Conservation (phyloP, 352 stramenopile species). For the Blastocystis sp. region DNA sequence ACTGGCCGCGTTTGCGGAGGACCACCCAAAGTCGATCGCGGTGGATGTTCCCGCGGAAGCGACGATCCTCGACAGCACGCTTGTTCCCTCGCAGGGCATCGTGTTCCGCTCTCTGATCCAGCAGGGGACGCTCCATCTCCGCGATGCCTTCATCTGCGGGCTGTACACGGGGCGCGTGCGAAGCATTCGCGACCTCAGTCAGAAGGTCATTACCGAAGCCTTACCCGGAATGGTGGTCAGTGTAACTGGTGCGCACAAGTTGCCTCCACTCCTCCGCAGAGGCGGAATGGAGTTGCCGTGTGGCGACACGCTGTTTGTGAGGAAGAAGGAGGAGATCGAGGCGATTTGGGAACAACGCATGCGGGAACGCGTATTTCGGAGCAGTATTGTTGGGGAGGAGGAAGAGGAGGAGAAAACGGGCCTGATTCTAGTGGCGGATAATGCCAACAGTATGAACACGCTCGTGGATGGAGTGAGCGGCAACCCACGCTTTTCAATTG, state of each 20-base stretch:
- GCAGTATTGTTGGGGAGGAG: neutral
- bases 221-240: constrained; percentile 47
- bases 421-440: constrained; percentile 51
- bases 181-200: constrained; percentile 17
- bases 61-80: constrained; percentile 32
- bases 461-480: constrained; percentile 1
- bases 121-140: constrained; percentile 2
- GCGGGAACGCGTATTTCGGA: constrained; percentile 19
- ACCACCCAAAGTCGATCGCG: neutral
- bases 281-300: neutral
- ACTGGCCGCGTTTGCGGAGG: neutral
- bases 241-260: constrained; percentile 4
- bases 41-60: constrained; percentile 42
- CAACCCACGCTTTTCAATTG: neutral
- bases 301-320: constrained; percentile 53
- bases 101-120: constrained; percentile 41
- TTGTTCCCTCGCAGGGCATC: constrained; percentile 61
- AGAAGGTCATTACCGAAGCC: neutral
- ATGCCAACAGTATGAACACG: constrained; percentile 49
- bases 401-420: constrained; percentile 1
- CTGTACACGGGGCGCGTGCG: constrained; percentile 43
- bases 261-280: constrained; percentile 12
- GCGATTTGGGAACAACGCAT: constrained; percentile 61
- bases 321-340: constrained; percentile 28
- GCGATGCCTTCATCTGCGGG: constrained; percentile 46